phyloP scores from a whole-genome alignment of 2,329 filamentous ascomycete genomes.

The Parafenestella ontariensis region DNA sequence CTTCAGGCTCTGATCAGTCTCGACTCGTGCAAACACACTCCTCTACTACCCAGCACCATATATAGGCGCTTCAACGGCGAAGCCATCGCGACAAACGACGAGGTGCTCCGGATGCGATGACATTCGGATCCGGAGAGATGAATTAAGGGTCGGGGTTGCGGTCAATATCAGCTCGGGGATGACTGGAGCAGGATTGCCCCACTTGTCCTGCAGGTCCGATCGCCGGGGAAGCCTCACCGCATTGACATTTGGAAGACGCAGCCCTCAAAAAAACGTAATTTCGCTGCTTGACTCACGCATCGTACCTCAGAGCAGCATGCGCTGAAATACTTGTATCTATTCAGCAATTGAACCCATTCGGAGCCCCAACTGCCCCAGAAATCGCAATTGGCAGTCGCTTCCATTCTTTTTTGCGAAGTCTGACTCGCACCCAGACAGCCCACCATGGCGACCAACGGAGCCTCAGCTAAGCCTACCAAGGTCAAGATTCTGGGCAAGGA shows the following conservation, averaged over 20 bases:
- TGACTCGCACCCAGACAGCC: conserved; percentile 20
- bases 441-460: conserved; percentile 42
- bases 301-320: conserved; percentile 4
- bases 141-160: not conserved
- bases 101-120: not conserved
- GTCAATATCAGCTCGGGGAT: conserved; percentile 1
- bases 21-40: not conserved
- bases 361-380: not conserved
- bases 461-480: conserved; percentile 57
- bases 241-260: conserved; percentile 10
- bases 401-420: conserved; percentile 8
- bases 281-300: conserved; percentile 7
- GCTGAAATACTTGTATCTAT: not conserved
- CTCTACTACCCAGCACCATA: not conserved
- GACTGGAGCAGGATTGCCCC: conserved; percentile 13
- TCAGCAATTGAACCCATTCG: conserved; percentile 8
- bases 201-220: conserved; percentile 21
- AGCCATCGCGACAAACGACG: not conserved
- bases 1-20: not conserved
- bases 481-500: conserved; percentile 89
- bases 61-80: not conserved
- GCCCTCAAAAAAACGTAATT: conserved; percentile 7
- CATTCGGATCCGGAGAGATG: not conserved
- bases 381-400: conserved; percentile 3
- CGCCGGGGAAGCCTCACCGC: conserved; percentile 11